Evolutionary conservation across 176 grass and related monocot genomes (phyloP), one percentile per base, ranked within the genome.

Genomic region (Paspalum notatum): DNA sequence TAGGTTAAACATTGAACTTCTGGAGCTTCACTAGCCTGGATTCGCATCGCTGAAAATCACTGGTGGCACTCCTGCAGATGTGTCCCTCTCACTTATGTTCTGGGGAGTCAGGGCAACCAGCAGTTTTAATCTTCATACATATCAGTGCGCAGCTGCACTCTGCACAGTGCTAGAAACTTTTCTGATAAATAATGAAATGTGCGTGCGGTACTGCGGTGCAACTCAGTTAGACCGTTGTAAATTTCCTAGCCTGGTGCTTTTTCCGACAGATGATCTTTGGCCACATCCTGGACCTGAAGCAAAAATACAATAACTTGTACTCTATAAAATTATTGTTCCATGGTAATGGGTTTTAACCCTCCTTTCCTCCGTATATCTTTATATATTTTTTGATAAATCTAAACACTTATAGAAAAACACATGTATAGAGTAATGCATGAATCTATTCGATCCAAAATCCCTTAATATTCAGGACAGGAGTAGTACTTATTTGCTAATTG

Each of bases 401-500:
- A n/a, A n/a, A n/a, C n/a, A n/a, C n/a, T n/a, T n/a, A n/a, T n/a
- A n/a, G n/a, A n/a, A n/a, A n/a, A n/a, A n/a, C n/a, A n/a, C n/a
- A n/a, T n/a, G n/a, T n/a, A n/a, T n/a, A n/a, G n/a, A n/a, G n/a
- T n/a, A 32, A 32, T 32, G 32, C 32, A 32, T 32, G 1, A 32
- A 32, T 32, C 32, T 32, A 32, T 32, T 32, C 32, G 32, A 32
- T 32, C 32, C 32, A 32, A 32, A 32, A 32, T n/a, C 32, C 32
- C 32, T 32, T 3, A 32, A 32, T 2, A 32, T 32, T 32, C 42
- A 25, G 3, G n/a, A 10, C 15, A 58, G 39, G 22, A 16, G 12
- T 56, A 39, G 15, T 58, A 45, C 65, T 74, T 88, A 84, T 79
- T 88, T 62, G 42, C 75, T 52, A 73, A 22, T 24, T 22, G 12